These are phyloP conservation scores for Trametes cinnabarina DNA, from an alignment of 768 basidiomycete species.

Conservation along the genomic window DNA sequence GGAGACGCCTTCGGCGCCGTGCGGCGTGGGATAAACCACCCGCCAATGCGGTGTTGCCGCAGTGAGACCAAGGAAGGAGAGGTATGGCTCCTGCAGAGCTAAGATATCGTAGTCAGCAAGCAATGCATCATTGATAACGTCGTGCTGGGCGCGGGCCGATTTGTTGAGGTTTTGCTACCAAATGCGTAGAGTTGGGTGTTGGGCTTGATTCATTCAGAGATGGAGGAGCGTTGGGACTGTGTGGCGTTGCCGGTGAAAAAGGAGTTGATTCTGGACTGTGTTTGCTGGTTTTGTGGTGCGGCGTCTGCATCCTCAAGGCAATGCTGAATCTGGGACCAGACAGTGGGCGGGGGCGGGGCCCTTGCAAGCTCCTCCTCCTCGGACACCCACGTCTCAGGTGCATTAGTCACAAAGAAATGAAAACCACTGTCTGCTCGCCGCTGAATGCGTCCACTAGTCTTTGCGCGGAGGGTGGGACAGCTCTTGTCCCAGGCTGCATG, in stretches of 20 bases:
- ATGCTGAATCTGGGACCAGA: conserved; percentile 6
- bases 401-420: conserved; percentile 7
- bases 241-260: neutral
- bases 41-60: conserved; percentile 15
- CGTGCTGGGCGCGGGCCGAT: conserved; percentile 20
- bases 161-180: conserved; percentile 33
- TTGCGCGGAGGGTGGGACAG: conserved; percentile 15
- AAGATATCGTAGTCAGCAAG: conserved; percentile 32
- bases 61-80: conserved; percentile 24
- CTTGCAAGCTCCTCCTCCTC: conserved; percentile 3
- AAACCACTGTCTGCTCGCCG: conserved; percentile 1
- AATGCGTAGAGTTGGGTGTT: conserved; percentile 13
- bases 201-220: neutral
- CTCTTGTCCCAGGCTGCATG: conserved; percentile 31
- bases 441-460: neutral
- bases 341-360: neutral
- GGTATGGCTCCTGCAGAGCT: conserved; percentile 40
- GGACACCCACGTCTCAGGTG: neutral
- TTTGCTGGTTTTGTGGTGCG: too few relatives aligned
- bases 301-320: neutral
- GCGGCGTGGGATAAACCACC: conserved; percentile 27
- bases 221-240: neutral
- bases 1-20: conserved; percentile 2
- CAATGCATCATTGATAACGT: conserved; percentile 13
- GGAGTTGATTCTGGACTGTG: neutral